Evolutionary conservation across 768 basidiomycete genomes (phyloP).

Genomic region (Hygrophorus pudorinus): DNA sequence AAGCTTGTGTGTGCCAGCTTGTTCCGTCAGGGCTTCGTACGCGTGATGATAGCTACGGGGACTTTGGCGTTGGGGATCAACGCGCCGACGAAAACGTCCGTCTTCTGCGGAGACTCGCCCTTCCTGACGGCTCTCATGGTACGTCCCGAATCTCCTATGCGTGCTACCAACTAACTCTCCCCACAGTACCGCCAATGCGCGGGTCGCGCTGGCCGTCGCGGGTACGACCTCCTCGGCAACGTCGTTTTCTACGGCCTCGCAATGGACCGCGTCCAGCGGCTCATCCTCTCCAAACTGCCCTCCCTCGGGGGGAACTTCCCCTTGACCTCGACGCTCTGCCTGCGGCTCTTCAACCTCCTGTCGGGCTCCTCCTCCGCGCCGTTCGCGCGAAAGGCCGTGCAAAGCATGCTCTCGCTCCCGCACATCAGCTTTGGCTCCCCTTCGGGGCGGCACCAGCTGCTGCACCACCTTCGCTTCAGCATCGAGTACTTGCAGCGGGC

Average conservation of each 20-base stretch:
- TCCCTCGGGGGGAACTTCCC: constrained; percentile 57
- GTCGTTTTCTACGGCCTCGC: constrained; percentile 72
- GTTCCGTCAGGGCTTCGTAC: constrained; percentile 52
- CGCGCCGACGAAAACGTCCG: constrained; percentile 55
- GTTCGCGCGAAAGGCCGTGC: constrained; percentile 38
- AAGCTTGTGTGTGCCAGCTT: constrained; percentile 24
- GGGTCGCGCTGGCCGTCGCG: constrained; percentile 92
- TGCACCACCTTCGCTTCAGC: constrained; percentile 60
- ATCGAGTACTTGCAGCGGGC: constrained; percentile 60
- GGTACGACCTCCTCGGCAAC: constrained; percentile 88
- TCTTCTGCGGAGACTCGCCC: constrained; percentile 56
- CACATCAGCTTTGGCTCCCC: constrained; percentile 49
- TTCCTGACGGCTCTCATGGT: constrained; percentile 53
- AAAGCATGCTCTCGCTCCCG: constrained; percentile 45
- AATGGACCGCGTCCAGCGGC: constrained; percentile 51
- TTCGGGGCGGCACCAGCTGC: constrained; percentile 43
- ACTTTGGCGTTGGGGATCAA: constrained; percentile 71
- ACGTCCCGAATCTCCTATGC: constrained; percentile 8
- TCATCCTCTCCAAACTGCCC: constrained; percentile 55
- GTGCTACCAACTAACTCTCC: constrained; percentile 4
- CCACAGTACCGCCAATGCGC: constrained; percentile 96
- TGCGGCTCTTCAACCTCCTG: constrained; percentile 58
- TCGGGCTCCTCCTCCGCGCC: constrained; percentile 46
- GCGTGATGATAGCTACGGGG: constrained; percentile 59
- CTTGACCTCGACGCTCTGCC: constrained; percentile 51